A percentile compares a stretch with the other conserved stretches of the same genome.
These are phyloP conservation scores for Xylariales sp. DNA, from an alignment of 2,329 filamentous ascomycete genomes.

Conservation along the genomic window DNA sequence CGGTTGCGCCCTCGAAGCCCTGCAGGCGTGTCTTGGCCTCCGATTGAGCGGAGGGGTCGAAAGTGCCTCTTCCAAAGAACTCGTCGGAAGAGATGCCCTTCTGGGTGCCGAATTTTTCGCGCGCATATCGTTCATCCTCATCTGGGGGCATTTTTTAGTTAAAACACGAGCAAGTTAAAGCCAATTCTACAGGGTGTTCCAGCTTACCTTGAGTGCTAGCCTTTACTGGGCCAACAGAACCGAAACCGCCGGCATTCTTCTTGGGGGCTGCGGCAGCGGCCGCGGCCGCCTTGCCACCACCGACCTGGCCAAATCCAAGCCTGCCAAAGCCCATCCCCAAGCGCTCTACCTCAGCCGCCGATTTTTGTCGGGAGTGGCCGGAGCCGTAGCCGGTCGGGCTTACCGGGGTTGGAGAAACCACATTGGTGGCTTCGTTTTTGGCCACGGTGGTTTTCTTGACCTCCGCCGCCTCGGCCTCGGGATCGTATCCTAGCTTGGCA, in stretches of 20 bases:
- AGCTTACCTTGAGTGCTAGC: conserved; percentile 61
- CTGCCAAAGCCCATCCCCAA: conserved; percentile 84
- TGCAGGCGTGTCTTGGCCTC: conserved; percentile 86
- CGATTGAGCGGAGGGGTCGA: conserved; percentile 72
- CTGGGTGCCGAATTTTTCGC: conserved; percentile 83
- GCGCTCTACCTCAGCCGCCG: conserved; percentile 77
- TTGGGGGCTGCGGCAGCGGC: conserved; percentile 50
- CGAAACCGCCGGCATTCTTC: conserved; percentile 82
- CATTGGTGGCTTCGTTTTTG: conserved; percentile 50
- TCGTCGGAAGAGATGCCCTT: conserved; percentile 98
- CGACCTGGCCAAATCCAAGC: conserved; percentile 85
- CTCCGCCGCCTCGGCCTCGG: conserved; percentile 69
- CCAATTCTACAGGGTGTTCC: neutral
- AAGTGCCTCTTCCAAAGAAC: conserved; percentile 90
- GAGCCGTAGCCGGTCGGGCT: conserved; percentile 64
- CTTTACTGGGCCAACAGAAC: conserved; percentile 74
- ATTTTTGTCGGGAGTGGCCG: conserved; percentile 56
- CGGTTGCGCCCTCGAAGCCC: conserved; percentile 86
- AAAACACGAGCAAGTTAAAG: too few species aligned
- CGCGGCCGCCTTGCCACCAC: conserved; percentile 54
- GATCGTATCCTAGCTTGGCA: conserved; percentile 91
- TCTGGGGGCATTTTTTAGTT: too few species aligned
- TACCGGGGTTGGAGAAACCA: conserved; percentile 70
- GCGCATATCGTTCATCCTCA: conserved; percentile 79
- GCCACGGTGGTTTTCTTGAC: conserved; percentile 32